Base-by-base conservation (phyloP, 2,329 filamentous ascomycete genomes). In the Hypomyces rosellus region DNA sequence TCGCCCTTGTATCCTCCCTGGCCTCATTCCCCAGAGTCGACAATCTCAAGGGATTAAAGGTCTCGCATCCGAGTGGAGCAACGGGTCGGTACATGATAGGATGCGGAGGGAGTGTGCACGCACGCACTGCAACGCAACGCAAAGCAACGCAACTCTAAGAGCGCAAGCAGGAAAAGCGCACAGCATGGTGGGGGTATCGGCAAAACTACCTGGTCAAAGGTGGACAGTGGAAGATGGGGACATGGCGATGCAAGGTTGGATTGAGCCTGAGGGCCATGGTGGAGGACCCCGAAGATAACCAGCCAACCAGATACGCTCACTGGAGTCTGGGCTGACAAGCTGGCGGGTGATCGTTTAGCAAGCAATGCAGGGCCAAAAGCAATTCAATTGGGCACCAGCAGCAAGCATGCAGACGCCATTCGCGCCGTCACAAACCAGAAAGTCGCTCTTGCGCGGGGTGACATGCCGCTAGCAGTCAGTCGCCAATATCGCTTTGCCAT, bases 321-420 rank as follows among this genome's bases (percentile, higher is more conserved):
- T 30, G 2, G 25, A 5, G 20, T 16, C 38, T 41, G 38, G 38
- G 16, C n/a, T 39, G n/a, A 18, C 37, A 39, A 18, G 38, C 38
- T 20, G 43, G n/a, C 48, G 34, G 48, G 15, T 37, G 38, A 41
- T 46, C 25, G 22, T 36, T 25, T 34, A 13, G 16, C 20, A 38
- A 34, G 22, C 34, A 41, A 48, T 49, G 45, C 49, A 50, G 34
- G 49, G 37, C 46, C 43, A 46, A 43, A 49, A 46, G 48, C 48
- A 51, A 49, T 51, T 44, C 45, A 16, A 51, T 48, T 48, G 45
- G 45, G 40, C 25, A 34, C 46, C 14, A 37, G 7, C 16, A 38
- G 42, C n/a, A 36, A 25, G 34, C 40, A 34, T 38, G 25, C 34
- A 36, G 46, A 45, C 44, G 49, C 49, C 49, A 38, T 43, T 42